Evolutionary conservation across 495 filamentous ascomycete species (phyloP).

Genomic region (Trichocladium antarcticum): DNA sequence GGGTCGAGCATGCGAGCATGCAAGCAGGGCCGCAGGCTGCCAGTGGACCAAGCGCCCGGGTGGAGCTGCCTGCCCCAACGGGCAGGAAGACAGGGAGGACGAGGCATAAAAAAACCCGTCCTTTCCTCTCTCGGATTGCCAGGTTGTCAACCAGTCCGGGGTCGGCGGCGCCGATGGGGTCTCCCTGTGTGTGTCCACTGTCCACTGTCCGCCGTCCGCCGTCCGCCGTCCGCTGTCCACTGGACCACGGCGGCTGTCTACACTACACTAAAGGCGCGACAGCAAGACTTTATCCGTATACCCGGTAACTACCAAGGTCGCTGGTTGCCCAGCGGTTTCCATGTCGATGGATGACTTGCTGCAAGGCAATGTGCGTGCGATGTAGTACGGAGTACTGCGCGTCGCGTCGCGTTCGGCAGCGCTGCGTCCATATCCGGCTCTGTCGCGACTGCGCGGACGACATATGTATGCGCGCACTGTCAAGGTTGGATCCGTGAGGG

Average conservation of each 20-base stretch:
- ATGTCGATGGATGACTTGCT: background rate
- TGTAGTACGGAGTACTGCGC: background rate
- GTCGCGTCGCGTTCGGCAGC: constrained; percentile 4
- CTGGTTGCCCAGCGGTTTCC: too few species aligned
- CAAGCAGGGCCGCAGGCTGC: constrained; percentile 14
- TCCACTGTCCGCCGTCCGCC: too few species aligned
- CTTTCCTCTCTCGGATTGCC: background rate
- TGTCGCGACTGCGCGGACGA: constrained; percentile 6
- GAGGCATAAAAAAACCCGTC: constrained; percentile 17
- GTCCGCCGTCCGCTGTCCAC: too few species aligned
- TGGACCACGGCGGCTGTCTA: too few species aligned
- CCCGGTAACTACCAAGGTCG: too few species aligned
- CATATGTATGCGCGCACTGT: constrained; percentile 9
- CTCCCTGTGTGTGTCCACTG: too few species aligned
- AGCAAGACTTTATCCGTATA: too few species aligned
- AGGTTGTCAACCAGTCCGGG: too few species aligned
- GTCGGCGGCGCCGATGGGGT: too few species aligned
- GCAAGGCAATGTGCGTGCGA: constrained; percentile 1
- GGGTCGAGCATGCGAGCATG: constrained; percentile 23
- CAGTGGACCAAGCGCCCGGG: constrained; percentile 29
- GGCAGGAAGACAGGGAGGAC: constrained; percentile 1
- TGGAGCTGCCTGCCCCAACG: constrained; percentile 14
- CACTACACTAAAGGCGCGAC: too few species aligned
- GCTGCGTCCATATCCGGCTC: constrained; percentile 9
- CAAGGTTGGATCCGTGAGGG: background rate